Evolutionary conservation across 139 green algal species (phyloP), one percentile per base, ranked within the genome.

Genomic region (Coelastrella sp.): DNA sequence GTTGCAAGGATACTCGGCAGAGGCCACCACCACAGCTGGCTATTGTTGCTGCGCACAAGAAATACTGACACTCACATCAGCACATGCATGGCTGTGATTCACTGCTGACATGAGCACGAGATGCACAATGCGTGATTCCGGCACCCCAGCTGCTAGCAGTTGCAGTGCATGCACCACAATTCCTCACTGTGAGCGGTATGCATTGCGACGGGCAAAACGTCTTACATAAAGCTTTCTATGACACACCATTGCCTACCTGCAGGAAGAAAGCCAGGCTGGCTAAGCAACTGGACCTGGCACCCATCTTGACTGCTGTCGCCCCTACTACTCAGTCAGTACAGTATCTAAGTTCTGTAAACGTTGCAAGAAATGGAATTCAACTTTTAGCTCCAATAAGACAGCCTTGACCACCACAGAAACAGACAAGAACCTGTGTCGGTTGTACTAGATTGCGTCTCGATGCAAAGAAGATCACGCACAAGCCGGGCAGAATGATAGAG

Each of bases 211-310:
- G 23, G 62, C n/a, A 27, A 17, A 66, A 30, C 57, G 30, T 66
- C 19, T 66, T 66, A 23, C 19, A 66, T 23, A 66, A 34, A n/a
- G n/a, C n/a, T n/a, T n/a, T 30, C 15, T 66, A 30, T 13, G 27
- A 71, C n/a, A 5, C 30, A 40, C 27, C n/a, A 11, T 15, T 11
- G 30, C 34, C 9, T 30, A 74, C 66, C 66, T 74, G 66, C 13
- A 74, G 34, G 23, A 74, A 74, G 66, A 38, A 74, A n/a, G 66
- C 35, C 11, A 74, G 66, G 34, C 66, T 35, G 32, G 27, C 66
- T 27, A 74, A 35, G 6, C 34, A 45, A 15, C 19, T 50, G 66
- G 30, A 45, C 4, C 35, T 32, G 34, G 66, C 66, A 50, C 66
- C 66, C 66, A 74, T 74, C 35, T 13, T 74, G 34, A 19, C 30